These are phyloP conservation scores for Cladosporium cucumerinum DNA, from an alignment of 2,329 filamentous ascomycete genomes.

Conservation along the genomic window DNA sequence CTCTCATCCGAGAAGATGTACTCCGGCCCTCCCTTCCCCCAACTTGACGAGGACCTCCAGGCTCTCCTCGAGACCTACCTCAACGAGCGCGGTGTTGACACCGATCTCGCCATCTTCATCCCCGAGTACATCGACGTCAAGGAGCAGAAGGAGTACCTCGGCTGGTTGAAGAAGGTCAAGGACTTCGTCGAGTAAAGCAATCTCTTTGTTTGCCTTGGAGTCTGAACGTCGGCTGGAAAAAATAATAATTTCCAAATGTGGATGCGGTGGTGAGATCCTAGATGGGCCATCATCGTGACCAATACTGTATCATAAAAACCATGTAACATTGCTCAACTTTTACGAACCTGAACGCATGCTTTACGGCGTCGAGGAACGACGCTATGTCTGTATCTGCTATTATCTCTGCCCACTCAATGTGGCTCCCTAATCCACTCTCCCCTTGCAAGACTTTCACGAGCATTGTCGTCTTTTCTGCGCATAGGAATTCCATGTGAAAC, in stretches of 20 bases:
- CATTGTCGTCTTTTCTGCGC: too few relatives aligned
- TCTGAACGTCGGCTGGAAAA: not conserved
- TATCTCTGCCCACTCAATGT: not conserved
- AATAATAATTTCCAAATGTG: not conserved
- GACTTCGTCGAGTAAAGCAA: slow-evolving; percentile 64
- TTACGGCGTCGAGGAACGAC: not conserved
- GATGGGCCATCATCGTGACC: not conserved
- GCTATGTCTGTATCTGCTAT: not conserved
- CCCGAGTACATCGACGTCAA: slow-evolving; percentile 97
- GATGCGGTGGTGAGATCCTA: not conserved
- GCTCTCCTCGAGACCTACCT: slow-evolving; percentile 88
- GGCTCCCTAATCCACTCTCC: too few relatives aligned
- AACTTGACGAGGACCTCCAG: slow-evolving; percentile 94
- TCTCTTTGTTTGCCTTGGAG: not conserved
- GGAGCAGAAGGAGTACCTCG: slow-evolving; percentile 95
- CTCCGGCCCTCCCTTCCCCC: slow-evolving; percentile 86
- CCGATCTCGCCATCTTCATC: slow-evolving; percentile 81
- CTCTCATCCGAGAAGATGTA: slow-evolving; percentile 65
- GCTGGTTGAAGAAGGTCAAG: slow-evolving; percentile 84
- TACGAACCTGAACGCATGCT: not conserved
- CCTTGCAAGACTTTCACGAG: too few relatives aligned
- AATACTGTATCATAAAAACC: slow-evolving; percentile 7
- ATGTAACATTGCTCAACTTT: slow-evolving; percentile 9
- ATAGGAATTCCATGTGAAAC: not conserved
- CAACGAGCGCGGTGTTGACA: slow-evolving; percentile 88